These are phyloP conservation scores for Diatrype stigma DNA, from an alignment of 2,329 filamentous ascomycete genomes.

Conservation along the genomic window DNA sequence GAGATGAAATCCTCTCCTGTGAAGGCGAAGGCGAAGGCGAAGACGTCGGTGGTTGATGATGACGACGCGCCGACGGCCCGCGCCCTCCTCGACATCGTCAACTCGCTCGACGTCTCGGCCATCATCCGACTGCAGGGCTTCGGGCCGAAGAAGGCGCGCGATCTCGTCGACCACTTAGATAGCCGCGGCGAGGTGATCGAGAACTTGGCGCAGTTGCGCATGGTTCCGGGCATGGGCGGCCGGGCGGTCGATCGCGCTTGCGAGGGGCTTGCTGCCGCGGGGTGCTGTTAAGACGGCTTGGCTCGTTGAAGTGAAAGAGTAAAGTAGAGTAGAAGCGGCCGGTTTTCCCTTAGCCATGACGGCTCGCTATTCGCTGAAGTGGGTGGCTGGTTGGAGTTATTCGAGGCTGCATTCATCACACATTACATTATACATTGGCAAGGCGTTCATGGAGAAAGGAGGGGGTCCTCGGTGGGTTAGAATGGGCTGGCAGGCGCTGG, in stretches of 20 bases:
- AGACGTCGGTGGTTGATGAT: slow-evolving; percentile 23
- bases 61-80: slow-evolving; percentile 38
- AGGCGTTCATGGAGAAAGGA: too few relatives aligned
- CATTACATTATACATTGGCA: too few relatives aligned
- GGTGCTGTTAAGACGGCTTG: too few relatives aligned
- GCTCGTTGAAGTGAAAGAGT: too few relatives aligned
- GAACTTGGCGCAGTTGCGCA: slow-evolving; percentile 47
- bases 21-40: background rate
- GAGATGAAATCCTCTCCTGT: slow-evolving; percentile 3
- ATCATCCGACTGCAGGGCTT: slow-evolving; percentile 68
- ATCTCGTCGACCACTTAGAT: slow-evolving; percentile 54
- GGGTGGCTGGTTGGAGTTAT: background rate
- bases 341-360: too few relatives aligned
- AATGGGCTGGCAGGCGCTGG: too few relatives aligned
- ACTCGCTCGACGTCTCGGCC: slow-evolving; percentile 62
- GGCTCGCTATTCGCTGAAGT: too few relatives aligned
- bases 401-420: background rate
- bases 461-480: too few relatives aligned
- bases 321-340: too few relatives aligned
- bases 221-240: slow-evolving; percentile 54
- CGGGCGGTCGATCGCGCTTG: slow-evolving; percentile 54
- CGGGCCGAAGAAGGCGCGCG: slow-evolving; percentile 65
- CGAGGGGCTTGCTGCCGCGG: slow-evolving; percentile 47
- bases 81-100: slow-evolving; percentile 65
- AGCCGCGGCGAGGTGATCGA: slow-evolving; percentile 38